A percentile compares a stretch with the other conserved stretches of the same genome.
Conservation (phyloP, 768 basidiomycete genomes). For the Sarcodon aspratus region DNA sequence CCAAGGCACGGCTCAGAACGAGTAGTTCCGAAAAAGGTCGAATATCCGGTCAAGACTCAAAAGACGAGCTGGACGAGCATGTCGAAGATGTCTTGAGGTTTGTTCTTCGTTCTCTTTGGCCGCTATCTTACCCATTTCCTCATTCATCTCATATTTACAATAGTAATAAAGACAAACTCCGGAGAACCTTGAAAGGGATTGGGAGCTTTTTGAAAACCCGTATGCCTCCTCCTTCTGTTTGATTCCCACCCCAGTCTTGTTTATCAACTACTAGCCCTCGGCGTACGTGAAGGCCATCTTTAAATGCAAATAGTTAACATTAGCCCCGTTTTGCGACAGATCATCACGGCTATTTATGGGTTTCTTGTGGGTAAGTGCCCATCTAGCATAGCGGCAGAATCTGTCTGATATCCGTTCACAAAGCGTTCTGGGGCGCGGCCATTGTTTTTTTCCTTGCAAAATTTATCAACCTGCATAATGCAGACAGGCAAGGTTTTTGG, state of each 20-base stretch:
- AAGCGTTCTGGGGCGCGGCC: conserved; percentile 82
- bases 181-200: conserved; percentile 53
- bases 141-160: neutral
- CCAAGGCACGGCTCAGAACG: conserved; percentile 15
- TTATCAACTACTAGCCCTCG: conserved; percentile 37
- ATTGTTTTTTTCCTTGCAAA: conserved; percentile 63
- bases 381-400: neutral
- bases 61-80: conserved; percentile 54
- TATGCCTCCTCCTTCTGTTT: conserved; percentile 20
- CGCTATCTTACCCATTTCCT: too few relatives aligned
- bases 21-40: conserved; percentile 14
- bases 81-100: conserved; percentile 56
- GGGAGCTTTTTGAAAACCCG: conserved; percentile 84
- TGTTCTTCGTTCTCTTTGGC: neutral
- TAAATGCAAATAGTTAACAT: neutral
- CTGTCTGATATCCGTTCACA: conserved; percentile 1
- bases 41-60: conserved; percentile 26
- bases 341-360: conserved; percentile 65
- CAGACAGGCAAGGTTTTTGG: conserved; percentile 68
- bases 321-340: conserved; percentile 16
- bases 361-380: conserved; percentile 48
- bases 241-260: neutral
- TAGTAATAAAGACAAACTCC: conserved; percentile 42
- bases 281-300: conserved; percentile 30
- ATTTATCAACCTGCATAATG: conserved; percentile 62